Percentiles rank a stretch among this genome's conserved stretches.
These are phyloP conservation scores for Mucor saturninus DNA, from an alignment of 371 early-diverging fungal genomes.

Conservation along the genomic window DNA sequence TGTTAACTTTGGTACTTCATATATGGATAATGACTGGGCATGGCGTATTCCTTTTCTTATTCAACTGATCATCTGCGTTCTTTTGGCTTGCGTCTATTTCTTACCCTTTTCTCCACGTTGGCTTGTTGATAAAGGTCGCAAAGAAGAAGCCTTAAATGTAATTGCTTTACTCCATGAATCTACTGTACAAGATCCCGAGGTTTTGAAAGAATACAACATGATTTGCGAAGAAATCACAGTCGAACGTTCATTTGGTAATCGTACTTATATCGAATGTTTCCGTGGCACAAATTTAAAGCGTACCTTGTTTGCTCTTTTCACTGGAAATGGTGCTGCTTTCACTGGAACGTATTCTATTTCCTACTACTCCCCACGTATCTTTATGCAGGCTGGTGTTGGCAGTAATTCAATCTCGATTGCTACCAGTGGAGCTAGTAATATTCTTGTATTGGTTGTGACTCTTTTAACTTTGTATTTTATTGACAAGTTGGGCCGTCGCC, in stretches of 20 bases:
- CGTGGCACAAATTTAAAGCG: slow-evolving; percentile 44
- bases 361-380: slow-evolving; percentile 52
- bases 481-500: slow-evolving; percentile 49
- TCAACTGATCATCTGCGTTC: slow-evolving; percentile 34
- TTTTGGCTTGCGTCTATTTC: slow-evolving; percentile 18
- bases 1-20: slow-evolving; percentile 53
- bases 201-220: slow-evolving; percentile 37
- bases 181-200: slow-evolving; percentile 41
- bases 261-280: slow-evolving; percentile 48
- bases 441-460: slow-evolving; percentile 51
- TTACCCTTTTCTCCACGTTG: slow-evolving; percentile 49
- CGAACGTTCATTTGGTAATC: slow-evolving; percentile 46
- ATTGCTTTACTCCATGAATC: slow-evolving; percentile 51
- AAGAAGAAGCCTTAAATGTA: slow-evolving; percentile 52
- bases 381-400: slow-evolving; percentile 41
- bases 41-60: slow-evolving; percentile 50
- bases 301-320: slow-evolving; percentile 45
- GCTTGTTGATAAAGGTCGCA: slow-evolving; percentile 54
- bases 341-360: slow-evolving; percentile 69
- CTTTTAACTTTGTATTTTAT: slow-evolving; percentile 62
- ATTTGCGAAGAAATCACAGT: slow-evolving; percentile 45
- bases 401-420: slow-evolving; percentile 39
- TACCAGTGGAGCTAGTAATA: slow-evolving; percentile 45
- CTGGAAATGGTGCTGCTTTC: slow-evolving; percentile 65
- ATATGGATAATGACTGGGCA: slow-evolving; percentile 40